Percentiles rank a stretch among this genome's conserved stretches.
phyloP scores from a whole-genome alignment of 2,329 filamentous ascomycete species.

The Hypomyces perniciosus region DNA sequence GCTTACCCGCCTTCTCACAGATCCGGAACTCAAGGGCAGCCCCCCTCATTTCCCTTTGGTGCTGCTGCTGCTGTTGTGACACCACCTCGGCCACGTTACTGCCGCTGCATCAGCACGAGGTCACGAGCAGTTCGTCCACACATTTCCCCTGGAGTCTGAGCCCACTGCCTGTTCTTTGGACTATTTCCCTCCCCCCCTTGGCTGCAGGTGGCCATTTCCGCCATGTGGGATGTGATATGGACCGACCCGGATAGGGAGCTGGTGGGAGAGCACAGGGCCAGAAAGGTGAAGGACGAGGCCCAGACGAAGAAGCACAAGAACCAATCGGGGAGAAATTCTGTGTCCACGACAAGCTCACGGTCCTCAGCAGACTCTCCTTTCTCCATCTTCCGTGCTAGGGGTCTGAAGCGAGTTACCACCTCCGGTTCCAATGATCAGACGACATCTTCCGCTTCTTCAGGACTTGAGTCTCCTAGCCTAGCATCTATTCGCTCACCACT shows the following conservation, averaged over 20 bases:
- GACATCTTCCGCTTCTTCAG: conserved; percentile 18
- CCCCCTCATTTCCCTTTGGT: not conserved
- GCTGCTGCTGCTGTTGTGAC: conserved; percentile 11
- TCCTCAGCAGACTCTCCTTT: conserved; percentile 36
- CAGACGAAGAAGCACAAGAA: conserved; percentile 15
- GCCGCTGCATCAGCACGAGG: conserved; percentile 8
- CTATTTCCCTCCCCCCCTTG: not conserved
- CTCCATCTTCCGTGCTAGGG: conserved; percentile 38
- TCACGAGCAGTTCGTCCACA: not conserved
- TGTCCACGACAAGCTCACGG: conserved; percentile 39
- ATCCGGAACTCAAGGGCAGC: not conserved
- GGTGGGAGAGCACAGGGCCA: conserved; percentile 46
- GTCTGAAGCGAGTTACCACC: conserved; percentile 19
- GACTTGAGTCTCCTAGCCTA: conserved; percentile 21
- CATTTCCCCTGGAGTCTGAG: not conserved
- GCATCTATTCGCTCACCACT: conserved; percentile 22
- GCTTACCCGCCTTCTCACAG: not conserved
- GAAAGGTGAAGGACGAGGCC: conserved; percentile 35
- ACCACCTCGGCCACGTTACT: conserved; percentile 12
- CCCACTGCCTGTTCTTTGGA: not conserved
- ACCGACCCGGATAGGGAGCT: conserved; percentile 48
- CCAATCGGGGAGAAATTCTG: conserved; percentile 27
- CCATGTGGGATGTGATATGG: conserved; percentile 57
- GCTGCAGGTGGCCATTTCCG: conserved; percentile 6
- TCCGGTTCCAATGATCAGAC: conserved; percentile 16